phyloP scores from a whole-genome alignment of 2,329 filamentous ascomycete genomes.

The Elsinoe australis region DNA sequence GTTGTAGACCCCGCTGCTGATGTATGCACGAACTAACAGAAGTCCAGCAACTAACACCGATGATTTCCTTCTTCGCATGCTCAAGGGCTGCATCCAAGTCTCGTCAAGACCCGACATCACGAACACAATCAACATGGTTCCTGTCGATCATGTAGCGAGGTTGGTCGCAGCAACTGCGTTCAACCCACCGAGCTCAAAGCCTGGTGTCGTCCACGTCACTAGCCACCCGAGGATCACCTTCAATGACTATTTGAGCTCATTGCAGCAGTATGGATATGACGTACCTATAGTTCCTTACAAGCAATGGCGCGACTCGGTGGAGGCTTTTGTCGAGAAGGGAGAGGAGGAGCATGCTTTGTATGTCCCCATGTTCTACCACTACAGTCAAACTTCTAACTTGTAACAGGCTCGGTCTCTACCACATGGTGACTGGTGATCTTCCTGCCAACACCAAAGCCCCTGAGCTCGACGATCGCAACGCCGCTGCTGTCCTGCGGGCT shows the following conservation, averaged over 20 bases:
- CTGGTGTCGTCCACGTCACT: constrained; percentile 68
- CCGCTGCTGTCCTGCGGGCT: constrained; percentile 54
- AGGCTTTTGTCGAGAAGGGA: constrained; percentile 58
- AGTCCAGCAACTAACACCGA: constrained; percentile 68
- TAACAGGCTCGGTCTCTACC: constrained; percentile 59
- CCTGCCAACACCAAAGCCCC: constrained; percentile 62
- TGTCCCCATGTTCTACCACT: constrained; percentile 21
- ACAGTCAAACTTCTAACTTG: neutral
- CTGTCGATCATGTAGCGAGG: constrained; percentile 74
- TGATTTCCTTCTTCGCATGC: constrained; percentile 80
- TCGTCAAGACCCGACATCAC: constrained; percentile 62
- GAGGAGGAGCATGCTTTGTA: constrained; percentile 62
- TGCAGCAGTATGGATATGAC: constrained; percentile 66
- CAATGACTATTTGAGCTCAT: constrained; percentile 64
- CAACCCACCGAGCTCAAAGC: constrained; percentile 48
- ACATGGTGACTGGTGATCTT: constrained; percentile 64
- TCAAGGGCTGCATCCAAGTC: constrained; percentile 82
- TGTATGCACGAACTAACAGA: no score
- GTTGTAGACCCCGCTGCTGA: no score
- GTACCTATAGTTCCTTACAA: constrained; percentile 60
- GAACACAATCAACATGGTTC: constrained; percentile 86
- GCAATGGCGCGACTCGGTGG: constrained; percentile 60
- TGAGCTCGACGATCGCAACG: constrained; percentile 66
- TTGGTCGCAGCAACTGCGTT: constrained; percentile 69
- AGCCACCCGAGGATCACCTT: constrained; percentile 69